Evolutionary conservation across 108 stramenopile species (phyloP), one percentile per base, ranked within the genome.

Genomic region (Skeletonema potamos): DNA sequence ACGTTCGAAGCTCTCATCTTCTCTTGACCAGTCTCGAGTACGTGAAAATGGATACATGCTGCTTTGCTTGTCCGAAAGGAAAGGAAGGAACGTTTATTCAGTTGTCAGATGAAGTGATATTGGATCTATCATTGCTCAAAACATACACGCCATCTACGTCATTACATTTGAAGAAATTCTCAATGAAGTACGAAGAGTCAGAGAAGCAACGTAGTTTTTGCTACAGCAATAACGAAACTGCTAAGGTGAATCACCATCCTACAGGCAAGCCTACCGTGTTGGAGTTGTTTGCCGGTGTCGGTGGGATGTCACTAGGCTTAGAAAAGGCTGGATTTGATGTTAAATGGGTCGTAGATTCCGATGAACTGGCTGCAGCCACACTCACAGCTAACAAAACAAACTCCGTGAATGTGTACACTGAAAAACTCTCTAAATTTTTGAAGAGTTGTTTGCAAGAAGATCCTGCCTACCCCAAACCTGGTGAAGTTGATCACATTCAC

Each of bases 241-340:
- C 57, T 22, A 66, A 66, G 44, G 62, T 78, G 22, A 33, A 32
- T 39, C 33, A 66, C 51, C 64, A 78, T 66, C 70, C 64, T 2
- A 59, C 51, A 27, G 58, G 64, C 22, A 71, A 27, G 41, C 77
- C 77, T 27, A 30, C 77, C 0, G 64, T 64, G 1, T 56, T 85
- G 67, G 84, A 85, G 20, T 36, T 77, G 54, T 85, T 74, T 59
- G 76, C 77, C 8, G 81, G 84, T 6, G 72, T 60, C 12, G 84
- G 81, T 27, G 84, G 84, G 8, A 82, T 85, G 81, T 73, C 71
- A 10, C 39, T 70, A 44, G 84, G 76, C 0, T 34, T 85, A 26
- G 68, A 68, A 54, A 73, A 64, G 39, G 62, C 67, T 15, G 64
- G 58, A 26, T 84, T 84, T 22, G 17, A 82, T 43, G 84, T 85